Conservation (phyloP, 257 asterid genomes). For the Salvia splendens region DNA sequence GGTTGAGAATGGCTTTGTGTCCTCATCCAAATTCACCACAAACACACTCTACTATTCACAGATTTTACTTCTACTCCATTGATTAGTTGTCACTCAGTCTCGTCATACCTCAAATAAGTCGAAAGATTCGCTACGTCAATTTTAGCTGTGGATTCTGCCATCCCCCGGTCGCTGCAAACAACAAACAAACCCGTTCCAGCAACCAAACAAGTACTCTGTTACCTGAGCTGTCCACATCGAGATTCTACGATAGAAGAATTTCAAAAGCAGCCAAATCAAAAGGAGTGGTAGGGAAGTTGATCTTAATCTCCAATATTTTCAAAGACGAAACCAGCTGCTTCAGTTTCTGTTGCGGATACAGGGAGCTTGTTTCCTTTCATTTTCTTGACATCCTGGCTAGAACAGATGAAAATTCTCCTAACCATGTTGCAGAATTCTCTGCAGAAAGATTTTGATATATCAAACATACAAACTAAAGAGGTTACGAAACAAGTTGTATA, state of each 20-base stretch:
- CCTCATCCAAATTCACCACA: constrained; percentile 41
- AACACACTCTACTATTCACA: constrained; percentile 30
- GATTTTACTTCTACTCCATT: background rate
- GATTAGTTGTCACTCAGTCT: background rate
- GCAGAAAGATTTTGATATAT: constrained; percentile 33
- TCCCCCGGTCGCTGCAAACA: constrained; percentile 24
- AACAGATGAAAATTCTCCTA: constrained; percentile 68
- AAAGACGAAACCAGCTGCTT: constrained; percentile 35
- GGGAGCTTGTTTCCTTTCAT: constrained; percentile 64
- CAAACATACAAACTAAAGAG: background rate
- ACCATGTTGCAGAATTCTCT: constrained; percentile 86
- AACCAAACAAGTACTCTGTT: background rate
- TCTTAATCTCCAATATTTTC: constrained; percentile 40
- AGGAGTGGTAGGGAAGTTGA: background rate
- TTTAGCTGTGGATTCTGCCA: constrained; percentile 6
- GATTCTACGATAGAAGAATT: background rate
- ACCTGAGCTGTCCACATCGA: background rate
- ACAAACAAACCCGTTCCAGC: constrained; percentile 16
- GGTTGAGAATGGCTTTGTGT: constrained; percentile 33
- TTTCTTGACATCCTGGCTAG: constrained; percentile 75
- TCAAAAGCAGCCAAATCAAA: background rate
- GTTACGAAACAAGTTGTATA: background rate
- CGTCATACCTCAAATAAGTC: background rate
- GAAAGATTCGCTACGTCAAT: background rate
- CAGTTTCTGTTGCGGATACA: constrained; percentile 44